Base-by-base conservation (phyloP, 1,284 basidiomycete species). In the Ceratobasidium sp. region DNA sequence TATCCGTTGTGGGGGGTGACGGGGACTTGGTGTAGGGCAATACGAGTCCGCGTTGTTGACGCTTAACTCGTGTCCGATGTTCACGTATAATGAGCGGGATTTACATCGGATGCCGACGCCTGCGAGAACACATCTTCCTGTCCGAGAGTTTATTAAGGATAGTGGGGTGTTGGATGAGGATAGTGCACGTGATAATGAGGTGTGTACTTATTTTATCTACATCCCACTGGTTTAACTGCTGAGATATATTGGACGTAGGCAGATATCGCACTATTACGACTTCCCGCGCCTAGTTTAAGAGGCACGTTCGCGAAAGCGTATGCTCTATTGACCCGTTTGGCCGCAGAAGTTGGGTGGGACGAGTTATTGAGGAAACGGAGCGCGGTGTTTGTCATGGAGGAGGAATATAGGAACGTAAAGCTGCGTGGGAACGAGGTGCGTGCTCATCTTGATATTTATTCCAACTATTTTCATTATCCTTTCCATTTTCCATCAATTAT, bases 21-120 rank as follows among this genome's bases (percentile, higher is more conserved):
- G 42, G 42, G 6, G 7, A 23, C 52, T 23, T 26, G 62, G 13
- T 28, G 17, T 66, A 54, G 52, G 64, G 33, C 38, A 48, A 66
- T 66, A 38, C 23, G 67, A 38, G 61, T 65, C 28, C 0, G 96
- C 97, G 0, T 87, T 99, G 15, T 89, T 99, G 54, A 99, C 97
- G 1, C 90, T 99, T 79, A 99, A 99, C 84, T 99, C 97, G 52
- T 99, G 98, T 86, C 97, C 97, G 0, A 99, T 99, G 97, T 99
- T 99, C 86, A 99, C 97, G 1, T 99, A 95, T 87, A 98, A 98
- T 83, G 97, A 98, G 76, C 92, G 97, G 20, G 98, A 99, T 84
- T 88, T 94, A 12, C 98, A 99, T 84, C 91, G 96, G 7, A 92
- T 92, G 85, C 91, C 98, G 6, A 89, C 93, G 1, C 93, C 97